Evolutionary conservation across 2,329 filamentous ascomycete species (phyloP), one percentile per base, ranked within the genome.

Genomic region (Hawksworthiomyces lignivorus): DNA sequence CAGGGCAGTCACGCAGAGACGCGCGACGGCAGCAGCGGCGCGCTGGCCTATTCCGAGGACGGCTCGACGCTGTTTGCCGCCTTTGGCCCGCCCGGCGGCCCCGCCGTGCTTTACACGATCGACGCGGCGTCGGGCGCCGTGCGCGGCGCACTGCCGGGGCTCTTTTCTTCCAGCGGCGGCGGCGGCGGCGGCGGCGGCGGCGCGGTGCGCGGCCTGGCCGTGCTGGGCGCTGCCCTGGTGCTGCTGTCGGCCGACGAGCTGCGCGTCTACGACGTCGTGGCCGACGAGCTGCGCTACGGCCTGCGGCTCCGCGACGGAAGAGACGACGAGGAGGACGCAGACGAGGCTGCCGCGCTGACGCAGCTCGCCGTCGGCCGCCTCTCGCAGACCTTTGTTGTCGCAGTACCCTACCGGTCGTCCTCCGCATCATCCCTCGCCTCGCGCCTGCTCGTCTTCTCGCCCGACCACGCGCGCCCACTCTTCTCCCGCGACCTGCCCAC

Each of bases 251-350:
- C 82, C 32, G 74, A 78, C 21, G n/a, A n/a, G n/a, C 70, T 96
- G 8, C 71, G 78, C 30, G 81, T 95, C 27, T 95, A 87, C 69
- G 85, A 98, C 59, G 73, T 94, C 10, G 85, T 97, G 7, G 72
- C 80, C 38, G 85, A 94, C 53, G 74, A 82, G 52, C 70, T 89
- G 35, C 73, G 77, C 27, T 87, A 83, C 54, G 77, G 77, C 36
- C 69, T 84, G 38, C 65, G 72, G 20, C 64, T 88, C 12, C 68
- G 62, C 29, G 60, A 68, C 38, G n/a, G n/a, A n/a, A 54, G 59
- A 9, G 51, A 60, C n/a, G 57, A 57, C 11, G 27, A n/a, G 19
- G 17, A 54, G 62, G 44, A 39, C 18, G 20, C 36, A 6, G 27
- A 36, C 17, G 29, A 30, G 4, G 41, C 42, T 3, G 28, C 63